Conservation (phyloP, 1,284 basidiomycete genomes). For the Calocybe gambosa region DNA sequence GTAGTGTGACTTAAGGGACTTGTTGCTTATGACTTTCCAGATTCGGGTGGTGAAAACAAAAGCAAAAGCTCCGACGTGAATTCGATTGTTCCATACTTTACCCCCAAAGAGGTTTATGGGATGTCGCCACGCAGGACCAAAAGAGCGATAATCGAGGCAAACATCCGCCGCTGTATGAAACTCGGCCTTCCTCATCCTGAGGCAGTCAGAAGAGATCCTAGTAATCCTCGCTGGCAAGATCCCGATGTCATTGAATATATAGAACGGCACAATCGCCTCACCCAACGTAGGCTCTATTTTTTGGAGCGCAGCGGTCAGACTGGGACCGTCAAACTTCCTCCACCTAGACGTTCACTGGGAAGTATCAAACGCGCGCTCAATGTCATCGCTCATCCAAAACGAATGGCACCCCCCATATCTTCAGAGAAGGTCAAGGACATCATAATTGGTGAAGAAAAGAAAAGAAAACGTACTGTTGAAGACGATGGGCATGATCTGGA, state of each 20-base stretch:
- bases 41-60: background rate
- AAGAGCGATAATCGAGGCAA: slow-evolving; percentile 6
- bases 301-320: background rate
- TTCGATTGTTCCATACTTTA: background rate
- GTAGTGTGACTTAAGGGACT: background rate
- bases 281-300: background rate
- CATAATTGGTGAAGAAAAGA: background rate
- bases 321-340: slow-evolving; percentile 3
- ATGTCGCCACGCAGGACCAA: slow-evolving; percentile 7
- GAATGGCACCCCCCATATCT: background rate
- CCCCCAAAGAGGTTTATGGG: slow-evolving; percentile 9
- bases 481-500: background rate
- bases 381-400: slow-evolving; percentile 3
- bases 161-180: slow-evolving; percentile 8
- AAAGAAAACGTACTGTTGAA: slow-evolving; percentile 1
- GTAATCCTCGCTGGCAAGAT: slow-evolving; percentile 9
- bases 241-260: slow-evolving; percentile 12
- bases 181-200: slow-evolving; percentile 13
- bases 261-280: slow-evolving; percentile 4
- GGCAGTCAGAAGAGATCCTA: slow-evolving; percentile 5
- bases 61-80: background rate
- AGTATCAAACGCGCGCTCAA: slow-evolving; percentile 6
- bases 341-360: slow-evolving; percentile 6
- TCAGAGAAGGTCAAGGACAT: background rate
- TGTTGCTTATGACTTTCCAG: background rate